Percentiles rank a stretch among this genome's conserved stretches.
phyloP scores from a whole-genome alignment of 208 protist species.

The Trichomonas gallinae region DNA sequence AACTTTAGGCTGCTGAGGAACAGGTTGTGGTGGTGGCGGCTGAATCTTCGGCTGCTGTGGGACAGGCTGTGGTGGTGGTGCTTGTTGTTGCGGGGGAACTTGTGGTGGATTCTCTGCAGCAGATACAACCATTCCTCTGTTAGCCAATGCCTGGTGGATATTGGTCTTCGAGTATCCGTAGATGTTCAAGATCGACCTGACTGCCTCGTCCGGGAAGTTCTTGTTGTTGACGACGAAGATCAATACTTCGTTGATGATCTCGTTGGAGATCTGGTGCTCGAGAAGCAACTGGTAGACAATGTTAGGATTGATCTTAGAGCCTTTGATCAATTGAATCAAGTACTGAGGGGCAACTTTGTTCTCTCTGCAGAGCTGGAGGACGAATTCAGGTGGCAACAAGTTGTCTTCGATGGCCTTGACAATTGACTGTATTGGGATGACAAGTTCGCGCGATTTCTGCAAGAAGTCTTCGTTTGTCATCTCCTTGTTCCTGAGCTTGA shows the following conservation, averaged over 20 bases:
- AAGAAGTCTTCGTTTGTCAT: neutral
- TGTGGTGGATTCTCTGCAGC: too few relatives aligned
- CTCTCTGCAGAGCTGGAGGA: neutral
- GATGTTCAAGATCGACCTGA: neutral
- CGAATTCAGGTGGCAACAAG: neutral
- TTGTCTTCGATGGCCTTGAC: neutral
- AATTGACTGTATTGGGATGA: neutral
- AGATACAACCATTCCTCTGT: neutral
- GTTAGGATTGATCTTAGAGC: neutral
- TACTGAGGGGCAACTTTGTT: neutral
- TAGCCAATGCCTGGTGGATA: neutral
- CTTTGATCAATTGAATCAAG: neutral
- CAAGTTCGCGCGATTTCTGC: neutral
- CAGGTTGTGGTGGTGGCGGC: too few relatives aligned
- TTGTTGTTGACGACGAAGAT: neutral
- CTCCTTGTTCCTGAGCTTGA: neutral
- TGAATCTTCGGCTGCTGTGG: too few relatives aligned
- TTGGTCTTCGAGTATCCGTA: neutral
- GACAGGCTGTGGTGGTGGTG: too few relatives aligned
- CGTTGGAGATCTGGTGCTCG: neutral
- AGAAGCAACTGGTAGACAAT: neutral
- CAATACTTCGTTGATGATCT: neutral
- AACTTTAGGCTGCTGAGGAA: neutral
- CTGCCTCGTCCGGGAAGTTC: neutral
- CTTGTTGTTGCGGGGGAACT: too few relatives aligned